Evolutionary conservation across 352 stramenopile species (phyloP).

Genomic region (Blastocystis hominis): DNA sequence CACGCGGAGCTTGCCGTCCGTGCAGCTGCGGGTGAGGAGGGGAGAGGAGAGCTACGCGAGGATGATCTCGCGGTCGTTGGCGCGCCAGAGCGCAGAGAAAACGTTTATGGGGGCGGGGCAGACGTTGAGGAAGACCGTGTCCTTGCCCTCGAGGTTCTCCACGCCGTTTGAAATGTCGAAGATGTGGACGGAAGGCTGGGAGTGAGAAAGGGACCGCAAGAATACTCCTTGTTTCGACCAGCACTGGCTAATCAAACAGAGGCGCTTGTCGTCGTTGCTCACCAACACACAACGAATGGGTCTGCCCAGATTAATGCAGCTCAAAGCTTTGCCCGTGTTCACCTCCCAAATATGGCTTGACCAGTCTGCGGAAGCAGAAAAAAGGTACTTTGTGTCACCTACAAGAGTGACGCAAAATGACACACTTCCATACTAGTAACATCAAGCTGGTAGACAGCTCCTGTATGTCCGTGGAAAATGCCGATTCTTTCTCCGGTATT

Average conservation of each 20-base stretch:
- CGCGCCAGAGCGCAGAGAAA: neutral
- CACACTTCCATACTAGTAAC: conserved; percentile 61
- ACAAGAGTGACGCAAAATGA: neutral
- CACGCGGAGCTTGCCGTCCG: neutral
- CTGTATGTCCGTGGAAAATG: conserved; percentile 91
- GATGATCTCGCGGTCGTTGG: conserved; percentile 31
- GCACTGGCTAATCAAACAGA: conserved; percentile 3
- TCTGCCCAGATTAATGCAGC: conserved; percentile 73
- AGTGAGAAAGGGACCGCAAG: neutral
- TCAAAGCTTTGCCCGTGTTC: conserved; percentile 75
- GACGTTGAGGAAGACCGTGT: neutral
- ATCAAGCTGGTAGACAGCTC: conserved; percentile 90
- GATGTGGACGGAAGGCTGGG: neutral
- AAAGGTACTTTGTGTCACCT: conserved; percentile 76
- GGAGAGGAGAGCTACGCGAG: neutral
- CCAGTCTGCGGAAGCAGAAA: conserved; percentile 89
- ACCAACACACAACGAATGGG: conserved; percentile 75
- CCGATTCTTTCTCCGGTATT: conserved; percentile 85
- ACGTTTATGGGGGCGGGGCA: neutral
- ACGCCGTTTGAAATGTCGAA: conserved; percentile 42
- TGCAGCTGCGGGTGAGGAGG: neutral
- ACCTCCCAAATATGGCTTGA: conserved; percentile 81
- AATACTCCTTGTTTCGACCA: neutral
- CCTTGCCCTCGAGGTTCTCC: neutral
- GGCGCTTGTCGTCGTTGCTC: conserved; percentile 72